A percentile compares a stretch with the other conserved stretches of the same genome.
These are phyloP conservation scores for Salix dunnii DNA, from an alignment of 345 rosid species.

Conservation along the genomic window DNA sequence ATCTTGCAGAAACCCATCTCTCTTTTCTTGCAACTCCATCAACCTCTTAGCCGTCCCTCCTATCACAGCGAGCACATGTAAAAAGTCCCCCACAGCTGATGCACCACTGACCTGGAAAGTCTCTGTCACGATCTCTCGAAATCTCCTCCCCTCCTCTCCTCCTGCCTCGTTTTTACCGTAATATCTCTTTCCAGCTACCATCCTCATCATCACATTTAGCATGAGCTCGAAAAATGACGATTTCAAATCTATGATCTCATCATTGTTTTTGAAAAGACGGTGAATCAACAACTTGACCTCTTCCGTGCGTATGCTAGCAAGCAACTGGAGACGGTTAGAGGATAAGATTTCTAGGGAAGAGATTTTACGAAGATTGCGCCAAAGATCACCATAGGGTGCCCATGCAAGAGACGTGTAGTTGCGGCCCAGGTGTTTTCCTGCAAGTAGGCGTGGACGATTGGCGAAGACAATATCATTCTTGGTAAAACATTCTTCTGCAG, in stretches of 20 bases:
- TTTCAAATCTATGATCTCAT: slow-evolving; percentile 17
- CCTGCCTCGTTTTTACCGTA: slow-evolving; percentile 4
- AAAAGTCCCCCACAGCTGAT: slow-evolving; percentile 14
- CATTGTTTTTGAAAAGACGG: background rate
- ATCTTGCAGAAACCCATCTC: slow-evolving; percentile 22
- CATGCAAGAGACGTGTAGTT: slow-evolving; percentile 9
- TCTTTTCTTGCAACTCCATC: slow-evolving; percentile 5
- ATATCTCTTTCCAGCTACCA: slow-evolving; percentile 34
- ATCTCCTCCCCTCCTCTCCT: slow-evolving; percentile 17
- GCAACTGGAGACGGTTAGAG: slow-evolving; percentile 21
- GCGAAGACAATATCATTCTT: slow-evolving; percentile 35
- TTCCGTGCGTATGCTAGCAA: slow-evolving; percentile 12
- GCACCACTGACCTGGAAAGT: slow-evolving; percentile 21
- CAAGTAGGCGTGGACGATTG: slow-evolving; percentile 8
- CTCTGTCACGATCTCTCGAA: slow-evolving; percentile 16
- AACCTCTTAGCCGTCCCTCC: slow-evolving; percentile 8
- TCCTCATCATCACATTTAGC: slow-evolving; percentile 34
- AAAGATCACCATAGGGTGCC: slow-evolving; percentile 25
- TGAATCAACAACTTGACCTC: slow-evolving; percentile 18
- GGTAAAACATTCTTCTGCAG: slow-evolving; percentile 32
- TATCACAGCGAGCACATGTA: slow-evolving; percentile 20
- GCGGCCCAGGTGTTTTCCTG: background rate
- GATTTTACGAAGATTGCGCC: slow-evolving; percentile 7
- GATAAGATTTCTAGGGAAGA: slow-evolving; percentile 26
- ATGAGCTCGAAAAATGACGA: slow-evolving; percentile 24